Base-by-base conservation (phyloP, 106 monocot species). In the Chionographis japonica region DNA sequence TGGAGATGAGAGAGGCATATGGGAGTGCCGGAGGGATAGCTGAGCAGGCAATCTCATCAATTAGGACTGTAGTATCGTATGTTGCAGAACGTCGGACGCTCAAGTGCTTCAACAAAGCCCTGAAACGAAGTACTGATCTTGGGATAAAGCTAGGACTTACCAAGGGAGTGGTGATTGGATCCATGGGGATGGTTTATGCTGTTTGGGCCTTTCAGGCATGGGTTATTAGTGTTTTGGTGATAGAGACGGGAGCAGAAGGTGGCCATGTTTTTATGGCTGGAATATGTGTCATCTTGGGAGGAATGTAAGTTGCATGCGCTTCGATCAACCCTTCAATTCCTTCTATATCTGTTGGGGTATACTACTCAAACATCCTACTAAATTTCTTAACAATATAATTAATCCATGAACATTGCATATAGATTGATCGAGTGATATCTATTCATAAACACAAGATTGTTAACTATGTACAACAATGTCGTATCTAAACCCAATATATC, bases 31-130 rank as follows among this genome's bases (percentile, higher is more conserved):
- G 43, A 40, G 77, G 70, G 1, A 52, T 61, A 27, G 61, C 56
- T 3, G 62, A 56, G 63, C 66, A 68, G 2, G 61, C 61, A 8
- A 12, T 67, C 19, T 67, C 66, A 35, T 67, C 66, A 8, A 53
- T 67, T 36, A 8, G 66, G 8, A 67, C 52, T 4, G 66, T 67
- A 4, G 19, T 37, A 8, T 67, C 66, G 7, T 67, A 53, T 20
- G 66, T 67, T 14, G 66, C 36, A 67, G 66, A 67, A 38, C 51
- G 52, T 5, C 10, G 27, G 11, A 54, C 14, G 0, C 35, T 52
- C 6, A 36, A 67, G 7, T 37, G 17, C 13, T 67, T 52, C 14
- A 37, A 18, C 4, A 8, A 6, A 42, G 52, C 18, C 4, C 3
- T 60, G 2, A 11, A 52, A 4, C 8, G 12, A 39, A n/a, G 11